phyloP scores from a whole-genome alignment of 1,139 yeast genomes.

The Lodderomyces margitis region DNA sequence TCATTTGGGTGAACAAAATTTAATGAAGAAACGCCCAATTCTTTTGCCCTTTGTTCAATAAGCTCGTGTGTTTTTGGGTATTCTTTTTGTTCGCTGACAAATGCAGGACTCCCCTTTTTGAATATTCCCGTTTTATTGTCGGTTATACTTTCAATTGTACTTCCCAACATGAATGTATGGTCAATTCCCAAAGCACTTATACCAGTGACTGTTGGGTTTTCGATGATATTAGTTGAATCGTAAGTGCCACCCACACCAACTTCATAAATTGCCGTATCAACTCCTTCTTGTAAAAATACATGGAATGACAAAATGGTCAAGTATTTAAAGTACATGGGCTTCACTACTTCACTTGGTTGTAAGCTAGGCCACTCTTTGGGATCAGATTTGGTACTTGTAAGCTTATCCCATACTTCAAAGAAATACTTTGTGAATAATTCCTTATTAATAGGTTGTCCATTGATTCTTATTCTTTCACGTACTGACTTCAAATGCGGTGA shows the following conservation, averaged over 20 bases:
- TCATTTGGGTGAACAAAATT: conserved; percentile 44
- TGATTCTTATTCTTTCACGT: conserved; percentile 84
- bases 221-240: conserved; percentile 89
- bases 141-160: conserved; percentile 84
- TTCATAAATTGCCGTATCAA: conserved; percentile 90
- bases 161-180: conserved; percentile 85
- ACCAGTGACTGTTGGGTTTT: conserved; percentile 80
- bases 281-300: conserved; percentile 81
- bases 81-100: conserved; percentile 58
- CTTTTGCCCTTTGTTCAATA: conserved; percentile 62
- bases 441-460: conserved; percentile 83
- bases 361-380: conserved; percentile 65
- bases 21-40: conserved; percentile 51
- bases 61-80: conserved; percentile 52
- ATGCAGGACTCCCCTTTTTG: conserved; percentile 66
- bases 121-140: conserved; percentile 97
- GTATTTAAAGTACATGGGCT: conserved; percentile 92
- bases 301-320: conserved; percentile 89
- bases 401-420: conserved; percentile 88
- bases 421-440: conserved; percentile 81
- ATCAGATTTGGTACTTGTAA: conserved; percentile 60
- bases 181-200: conserved; percentile 88
- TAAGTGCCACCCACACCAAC: conserved; percentile 98
- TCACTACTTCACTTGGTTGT: conserved; percentile 58
- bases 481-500: conserved; percentile 95